These are phyloP conservation scores for Colletotrichum sp. DNA, from an alignment of 2,329 filamentous ascomycete species.

Conservation along the genomic window DNA sequence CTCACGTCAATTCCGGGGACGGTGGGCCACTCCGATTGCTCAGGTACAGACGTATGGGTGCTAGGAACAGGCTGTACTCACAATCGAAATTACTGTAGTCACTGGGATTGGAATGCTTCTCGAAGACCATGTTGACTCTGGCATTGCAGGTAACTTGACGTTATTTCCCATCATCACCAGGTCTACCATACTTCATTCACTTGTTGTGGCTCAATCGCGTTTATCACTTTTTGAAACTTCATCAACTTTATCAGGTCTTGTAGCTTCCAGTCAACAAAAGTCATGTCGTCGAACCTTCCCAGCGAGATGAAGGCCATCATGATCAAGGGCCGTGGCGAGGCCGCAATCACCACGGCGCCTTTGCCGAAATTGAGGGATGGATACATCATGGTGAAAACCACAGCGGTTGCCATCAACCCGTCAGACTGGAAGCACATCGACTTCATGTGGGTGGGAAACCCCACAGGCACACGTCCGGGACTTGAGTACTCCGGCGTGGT, in stretches of 20 bases:
- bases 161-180: background rate
- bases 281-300: background rate
- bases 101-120: background rate
- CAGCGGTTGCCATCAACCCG: constrained; percentile 40
- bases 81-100: background rate
- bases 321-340: background rate
- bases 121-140: background rate
- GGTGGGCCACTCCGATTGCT: background rate
- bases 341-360: background rate
- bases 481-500: constrained; percentile 54
- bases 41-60: too few species aligned
- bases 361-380: constrained; percentile 22
- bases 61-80: background rate
- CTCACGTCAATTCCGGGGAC: background rate
- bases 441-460: constrained; percentile 13
- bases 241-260: background rate
- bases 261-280: background rate
- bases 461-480: constrained; percentile 32
- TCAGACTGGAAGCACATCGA: constrained; percentile 39
- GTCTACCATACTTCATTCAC: background rate
- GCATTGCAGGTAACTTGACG: background rate
- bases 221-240: background rate
- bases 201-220: background rate
- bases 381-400: constrained; percentile 36
- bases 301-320: constrained; percentile 1